Conservation (phyloP, 345 rosid species). For the Salix suchowensis region DNA sequence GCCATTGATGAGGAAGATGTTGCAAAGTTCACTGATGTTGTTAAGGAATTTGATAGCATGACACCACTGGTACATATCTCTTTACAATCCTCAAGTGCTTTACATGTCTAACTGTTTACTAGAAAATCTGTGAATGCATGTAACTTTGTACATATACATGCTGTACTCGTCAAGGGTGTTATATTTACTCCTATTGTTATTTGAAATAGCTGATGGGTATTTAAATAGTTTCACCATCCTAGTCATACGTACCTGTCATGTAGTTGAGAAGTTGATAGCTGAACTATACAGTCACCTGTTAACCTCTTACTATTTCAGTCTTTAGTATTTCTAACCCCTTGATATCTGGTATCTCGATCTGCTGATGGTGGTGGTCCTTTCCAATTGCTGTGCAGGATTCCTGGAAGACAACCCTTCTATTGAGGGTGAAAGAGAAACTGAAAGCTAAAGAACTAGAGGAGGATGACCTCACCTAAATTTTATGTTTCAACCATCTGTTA, state of each 20-base stretch:
- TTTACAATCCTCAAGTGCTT: not conserved
- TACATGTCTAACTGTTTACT: not conserved
- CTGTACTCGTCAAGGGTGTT: not conserved
- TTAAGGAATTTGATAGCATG: conserved; percentile 98
- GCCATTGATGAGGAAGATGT: conserved; percentile 94
- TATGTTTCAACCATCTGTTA: conserved; percentile 7
- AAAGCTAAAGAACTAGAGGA: conserved; percentile 93
- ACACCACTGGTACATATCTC: conserved; percentile 70
- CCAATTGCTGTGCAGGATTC: conserved; percentile 49
- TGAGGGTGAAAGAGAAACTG: conserved; percentile 97
- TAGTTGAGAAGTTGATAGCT: too few relatives aligned
- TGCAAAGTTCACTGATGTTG: conserved; percentile 75
- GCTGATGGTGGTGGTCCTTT: not conserved
- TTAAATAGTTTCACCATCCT: not conserved
- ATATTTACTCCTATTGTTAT: not conserved
- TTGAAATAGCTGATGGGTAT: not conserved
- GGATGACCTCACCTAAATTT: conserved; percentile 84
- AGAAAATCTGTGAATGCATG: not conserved
- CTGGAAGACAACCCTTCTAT: conserved; percentile 90
- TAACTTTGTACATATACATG: not conserved
- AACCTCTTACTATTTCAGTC: not conserved
- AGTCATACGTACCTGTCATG: too few relatives aligned
- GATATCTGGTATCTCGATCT: not conserved
- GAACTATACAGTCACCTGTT: not conserved
- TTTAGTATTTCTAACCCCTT: not conserved